Base-by-base conservation (phyloP, 106 monocot species). In the Acorus gramineus region DNA sequence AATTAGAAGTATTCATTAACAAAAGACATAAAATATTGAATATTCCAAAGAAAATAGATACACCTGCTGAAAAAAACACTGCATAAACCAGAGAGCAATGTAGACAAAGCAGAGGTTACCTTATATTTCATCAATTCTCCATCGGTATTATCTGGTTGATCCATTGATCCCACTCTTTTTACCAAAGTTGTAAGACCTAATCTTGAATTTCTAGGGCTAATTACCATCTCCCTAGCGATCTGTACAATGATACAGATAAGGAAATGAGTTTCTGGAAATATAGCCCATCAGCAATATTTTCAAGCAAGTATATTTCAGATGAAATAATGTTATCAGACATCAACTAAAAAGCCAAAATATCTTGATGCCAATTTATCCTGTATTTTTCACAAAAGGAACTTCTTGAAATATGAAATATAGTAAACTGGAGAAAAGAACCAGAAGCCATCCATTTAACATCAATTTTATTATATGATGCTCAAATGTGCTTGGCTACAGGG, bases 201-300 rank as follows among this genome's bases (percentile, higher is more conserved):
- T 57, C 84, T 86, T 67, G 81, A 66, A 75, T 91, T 91, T 70
- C 78, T 65, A 12, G 91, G 91, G 69, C 91, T 91, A 64, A 91
- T 91, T 14, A 91, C 91, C 91, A 91, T 91, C 72, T 91, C 91
- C 66, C 91, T 76, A 57, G 78, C 91, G 67, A 91, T 91, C 91
- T 91, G 75, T 53, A 55, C 28, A 28, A 28, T 28, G 28, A 28
- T 28, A 28, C 28, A 28, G 28, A 28, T 28, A 28, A 28, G 1
- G 28, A 28, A 28, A 28, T 28, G 28, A 28, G 28, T 28, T 28
- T 28, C 28, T 28, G 28, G 1, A 28, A 28, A 28, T 28, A 28
- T 28, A 28, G 28, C 28, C 28, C 28, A 28, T 28, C 28, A 28
- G 28, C 28, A 28, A 28, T 28, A 28, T 28, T 28, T 28, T 28